Percentiles rank a stretch among this genome's conserved stretches.
Conservation (phyloP, 768 basidiomycete species). For the Suillus tomentosus region DNA sequence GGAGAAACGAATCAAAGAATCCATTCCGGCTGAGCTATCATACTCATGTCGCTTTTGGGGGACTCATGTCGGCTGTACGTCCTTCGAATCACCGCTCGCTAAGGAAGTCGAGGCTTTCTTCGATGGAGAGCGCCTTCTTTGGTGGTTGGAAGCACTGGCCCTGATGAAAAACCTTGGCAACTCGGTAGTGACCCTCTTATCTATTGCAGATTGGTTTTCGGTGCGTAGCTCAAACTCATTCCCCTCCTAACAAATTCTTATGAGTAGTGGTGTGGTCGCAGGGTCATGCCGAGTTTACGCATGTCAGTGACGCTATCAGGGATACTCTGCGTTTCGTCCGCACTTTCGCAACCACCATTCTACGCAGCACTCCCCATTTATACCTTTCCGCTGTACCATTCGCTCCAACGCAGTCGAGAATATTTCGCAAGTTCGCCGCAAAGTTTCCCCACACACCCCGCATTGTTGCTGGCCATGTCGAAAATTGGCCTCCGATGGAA, state of each 20-base stretch:
- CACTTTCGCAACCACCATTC: background rate
- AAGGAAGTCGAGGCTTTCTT: background rate
- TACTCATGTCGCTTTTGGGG: background rate
- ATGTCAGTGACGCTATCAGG: background rate
- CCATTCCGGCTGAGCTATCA: background rate
- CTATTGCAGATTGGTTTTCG: background rate
- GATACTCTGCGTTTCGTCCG: background rate
- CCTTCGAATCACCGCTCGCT: background rate
- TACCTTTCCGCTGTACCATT: background rate
- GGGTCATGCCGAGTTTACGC: background rate
- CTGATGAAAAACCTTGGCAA: background rate
- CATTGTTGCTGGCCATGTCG: background rate
- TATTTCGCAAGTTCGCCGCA: background rate
- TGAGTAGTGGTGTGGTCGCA: background rate
- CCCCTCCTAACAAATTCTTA: background rate
- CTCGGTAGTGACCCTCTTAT: background rate
- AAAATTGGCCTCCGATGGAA: too few species aligned
- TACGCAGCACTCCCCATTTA: background rate
- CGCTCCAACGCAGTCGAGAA: background rate
- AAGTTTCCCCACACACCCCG: background rate
- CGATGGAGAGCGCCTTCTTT: background rate
- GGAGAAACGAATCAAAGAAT: background rate
- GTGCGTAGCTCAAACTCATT: background rate
- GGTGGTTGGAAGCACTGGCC: background rate
- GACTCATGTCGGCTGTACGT: background rate